phyloP scores from a whole-genome alignment of 129 eudicot genomes.

The Scalesia atractyloides region DNA sequence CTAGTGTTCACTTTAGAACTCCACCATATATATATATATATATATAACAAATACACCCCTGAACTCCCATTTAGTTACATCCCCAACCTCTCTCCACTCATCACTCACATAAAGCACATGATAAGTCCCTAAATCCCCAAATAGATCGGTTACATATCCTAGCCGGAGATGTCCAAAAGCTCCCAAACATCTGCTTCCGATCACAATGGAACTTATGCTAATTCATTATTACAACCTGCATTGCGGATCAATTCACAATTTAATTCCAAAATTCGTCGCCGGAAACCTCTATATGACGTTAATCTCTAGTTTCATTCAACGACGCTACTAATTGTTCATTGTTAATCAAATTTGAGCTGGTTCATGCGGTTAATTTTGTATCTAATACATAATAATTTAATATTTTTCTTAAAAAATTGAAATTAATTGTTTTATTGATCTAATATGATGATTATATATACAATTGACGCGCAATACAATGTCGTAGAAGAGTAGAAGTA shows the following conservation, averaged over 20 bases:
- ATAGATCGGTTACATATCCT: conserved; percentile 16
- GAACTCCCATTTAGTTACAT: neutral
- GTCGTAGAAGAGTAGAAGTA: conserved; percentile 1
- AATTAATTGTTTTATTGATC: neutral
- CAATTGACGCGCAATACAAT: conserved; percentile 4
- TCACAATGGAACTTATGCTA: conserved; percentile 9
- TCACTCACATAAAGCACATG: neutral
- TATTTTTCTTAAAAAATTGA: neutral
- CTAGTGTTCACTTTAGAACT: no score
- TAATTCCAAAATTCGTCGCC: neutral
- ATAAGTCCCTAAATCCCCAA: conserved; percentile 16
- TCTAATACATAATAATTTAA: neutral
- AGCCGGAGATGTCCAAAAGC: neutral
- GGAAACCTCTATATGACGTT: neutral
- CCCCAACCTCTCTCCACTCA: conserved; percentile 1
- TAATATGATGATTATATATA: conserved; percentile 15
- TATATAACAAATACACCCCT: no score
- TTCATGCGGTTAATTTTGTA: neutral
- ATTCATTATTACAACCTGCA: conserved; percentile 21
- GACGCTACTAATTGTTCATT: conserved; percentile 13
- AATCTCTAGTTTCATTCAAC: conserved; percentile 16
- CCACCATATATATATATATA: no score
- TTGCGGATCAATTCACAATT: neutral
- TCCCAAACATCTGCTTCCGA: conserved; percentile 14
- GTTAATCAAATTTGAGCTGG: neutral